Evolutionary conservation across 257 asterid genomes (phyloP), one percentile per base, ranked within the genome.

Genomic region (Voacanga thouarsii): DNA sequence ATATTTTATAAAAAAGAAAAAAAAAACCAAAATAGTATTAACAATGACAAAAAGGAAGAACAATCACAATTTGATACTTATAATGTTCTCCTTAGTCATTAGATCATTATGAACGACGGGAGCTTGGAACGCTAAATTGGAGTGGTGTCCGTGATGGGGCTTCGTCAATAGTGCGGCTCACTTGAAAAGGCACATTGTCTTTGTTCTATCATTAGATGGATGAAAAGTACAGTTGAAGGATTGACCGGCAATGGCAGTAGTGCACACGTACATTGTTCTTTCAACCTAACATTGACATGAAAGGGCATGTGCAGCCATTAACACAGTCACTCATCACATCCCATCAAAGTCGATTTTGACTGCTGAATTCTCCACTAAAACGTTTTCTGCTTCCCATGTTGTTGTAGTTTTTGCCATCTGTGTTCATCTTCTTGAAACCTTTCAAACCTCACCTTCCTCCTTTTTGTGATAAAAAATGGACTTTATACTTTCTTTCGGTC

Each of bases 191-290:
- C 56, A 44, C 56, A 23, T 4, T 16, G 39, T 19, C 61, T 56
- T 28, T 33, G 72, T 39, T 41, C 47, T 28, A 39, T 45, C 37
- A 3, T 44, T 8, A 70, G 3, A 44, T 47, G 19, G 3, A 71
- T 12, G 56, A n/a, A 47, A 47, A 18, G 75, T 2, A 21, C 21
- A 71, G 45, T 12, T 30, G 45, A 64, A 65, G 44, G 44, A 12
- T 1, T 33, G 44, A 21, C 6, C 0, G 65, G 43, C 47, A 51
- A 49, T 72, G 64, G 15, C 51, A 28, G 64, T 16, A 6, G 43
- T 55, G 44, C 63, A 75, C 71, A 75, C 59, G 71, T 59, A 75
- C 26, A 75, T 39, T 59, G 14, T 59, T 59, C 69, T 45, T 57
- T 44, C 30, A 59, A 49, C 78, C 60, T 43, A 24, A 75, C 71